Evolutionary conservation across 345 rosid genomes (phyloP).

Genomic region (Populus euphratica): DNA sequence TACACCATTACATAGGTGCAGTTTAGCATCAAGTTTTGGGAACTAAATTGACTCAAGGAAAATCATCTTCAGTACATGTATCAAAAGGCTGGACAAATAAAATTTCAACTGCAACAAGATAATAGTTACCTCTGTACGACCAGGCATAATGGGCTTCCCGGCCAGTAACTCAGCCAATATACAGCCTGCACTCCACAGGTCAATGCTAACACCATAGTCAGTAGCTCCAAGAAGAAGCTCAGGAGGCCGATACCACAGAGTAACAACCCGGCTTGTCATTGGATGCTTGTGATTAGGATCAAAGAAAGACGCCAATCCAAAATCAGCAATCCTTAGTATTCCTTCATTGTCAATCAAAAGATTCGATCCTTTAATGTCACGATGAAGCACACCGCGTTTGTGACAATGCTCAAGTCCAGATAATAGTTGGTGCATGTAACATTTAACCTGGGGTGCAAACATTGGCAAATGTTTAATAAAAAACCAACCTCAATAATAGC

Average conservation of each 20-base stretch:
- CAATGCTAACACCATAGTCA: conserved; percentile 81
- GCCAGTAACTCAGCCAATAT: conserved; percentile 86
- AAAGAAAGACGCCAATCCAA: conserved; percentile 82
- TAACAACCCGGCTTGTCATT: conserved; percentile 93
- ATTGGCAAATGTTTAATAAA: neutral
- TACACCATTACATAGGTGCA: neutral
- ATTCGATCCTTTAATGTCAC: conserved; percentile 95
- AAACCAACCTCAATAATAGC: neutral
- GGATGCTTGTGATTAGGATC: conserved; percentile 74
- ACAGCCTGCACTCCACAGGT: conserved; percentile 98
- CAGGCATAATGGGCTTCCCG: conserved; percentile 96
- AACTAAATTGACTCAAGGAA: neutral
- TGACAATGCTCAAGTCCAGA: conserved; percentile 97
- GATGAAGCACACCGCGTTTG: conserved; percentile 85
- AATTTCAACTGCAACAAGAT: neutral
- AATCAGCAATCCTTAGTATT: conserved; percentile 85
- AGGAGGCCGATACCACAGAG: conserved; percentile 95
- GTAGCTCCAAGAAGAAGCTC: conserved; percentile 93
- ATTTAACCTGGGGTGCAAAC: conserved; percentile 64
- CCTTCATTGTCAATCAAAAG: conserved; percentile 88
- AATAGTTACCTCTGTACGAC: conserved; percentile 75
- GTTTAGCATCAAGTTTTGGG: neutral
- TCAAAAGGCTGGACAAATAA: neutral
- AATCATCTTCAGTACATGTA: neutral
- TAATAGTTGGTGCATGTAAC: conserved; percentile 78